Percentiles rank a stretch among this genome's conserved stretches.
phyloP scores from a whole-genome alignment of 768 basidiomycete species.

The Leccinum imitatum region DNA sequence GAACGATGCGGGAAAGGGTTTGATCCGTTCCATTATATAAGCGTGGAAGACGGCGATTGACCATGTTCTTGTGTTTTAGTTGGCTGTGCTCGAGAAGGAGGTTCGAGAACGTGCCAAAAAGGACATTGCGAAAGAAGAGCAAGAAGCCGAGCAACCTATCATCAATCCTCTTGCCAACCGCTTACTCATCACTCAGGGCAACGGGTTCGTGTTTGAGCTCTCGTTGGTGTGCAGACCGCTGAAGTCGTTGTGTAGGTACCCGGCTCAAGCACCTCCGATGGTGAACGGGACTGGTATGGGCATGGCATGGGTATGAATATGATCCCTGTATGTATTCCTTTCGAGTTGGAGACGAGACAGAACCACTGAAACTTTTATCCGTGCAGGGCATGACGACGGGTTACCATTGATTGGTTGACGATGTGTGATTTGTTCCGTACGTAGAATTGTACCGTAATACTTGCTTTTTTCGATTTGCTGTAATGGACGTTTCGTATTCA shows the following conservation, averaged over 20 bases:
- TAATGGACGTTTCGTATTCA: conserved; percentile 25
- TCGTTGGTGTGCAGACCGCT: not conserved
- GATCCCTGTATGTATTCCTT: conserved; percentile 51
- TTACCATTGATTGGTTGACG: conserved; percentile 39
- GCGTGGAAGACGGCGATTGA: conserved; percentile 10
- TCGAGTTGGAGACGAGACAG: not conserved
- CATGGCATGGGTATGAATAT: conserved; percentile 44
- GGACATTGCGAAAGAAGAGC: conserved; percentile 85
- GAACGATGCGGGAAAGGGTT: conserved; percentile 76
- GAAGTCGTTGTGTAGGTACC: conserved; percentile 43
- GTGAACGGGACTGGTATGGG: conserved; percentile 53
- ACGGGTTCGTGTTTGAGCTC: conserved; percentile 39
- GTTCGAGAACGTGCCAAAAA: conserved; percentile 86
- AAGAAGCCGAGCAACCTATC: conserved; percentile 82
- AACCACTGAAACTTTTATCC: conserved; percentile 6
- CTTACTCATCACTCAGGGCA: conserved; percentile 74
- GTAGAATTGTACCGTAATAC: conserved; percentile 28
- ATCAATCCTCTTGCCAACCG: conserved; percentile 70
- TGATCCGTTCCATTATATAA: conserved; percentile 9
- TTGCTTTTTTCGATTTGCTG: conserved; percentile 21
- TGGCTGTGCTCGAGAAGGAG: conserved; percentile 83
- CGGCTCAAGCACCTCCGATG: conserved; percentile 60
- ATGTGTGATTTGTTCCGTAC: conserved; percentile 2
- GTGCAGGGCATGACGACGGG: conserved; percentile 69
- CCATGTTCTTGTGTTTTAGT: conserved; percentile 35